Base-by-base conservation (phyloP, 805 yeast genomes). In the Candida lessepsii region DNA sequence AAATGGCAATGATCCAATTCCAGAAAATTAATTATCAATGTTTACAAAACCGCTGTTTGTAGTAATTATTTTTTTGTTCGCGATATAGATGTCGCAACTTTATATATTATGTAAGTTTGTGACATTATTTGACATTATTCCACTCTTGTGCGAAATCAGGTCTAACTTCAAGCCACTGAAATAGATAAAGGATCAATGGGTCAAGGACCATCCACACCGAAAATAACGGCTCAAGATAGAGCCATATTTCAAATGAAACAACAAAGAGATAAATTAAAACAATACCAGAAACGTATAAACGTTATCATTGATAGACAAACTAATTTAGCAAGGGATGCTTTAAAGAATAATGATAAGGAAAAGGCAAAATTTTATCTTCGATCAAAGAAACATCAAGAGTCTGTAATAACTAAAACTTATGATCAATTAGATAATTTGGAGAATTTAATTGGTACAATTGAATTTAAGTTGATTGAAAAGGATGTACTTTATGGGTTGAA, bases 201-300 rank as follows among this genome's bases (percentile, higher is more conserved):
- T 28, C 67, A 65, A 38, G 67, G 61, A 47, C 52, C 69, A 29
- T 54, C 69, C 13, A 68, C 77, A 15, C 72, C 75, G 37, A 81
- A 78, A 54, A 80, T 91, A 14, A 87, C 96, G 5, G 72, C 81
- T 26, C 90, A 89, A 51, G 99, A 93, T 56, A 77, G 71, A 54
- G 96, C 97, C 0, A 76, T 93, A 9, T 71, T 88, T 48, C 93
- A 90, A 55, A 71, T 93, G 50, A 93, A 93, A 58, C 67, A 85
- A 27, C 97, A 95, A 51, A 71, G 96, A 45, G 99, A 93, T 61
- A 83, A 82, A 47, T 71, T 93, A 16, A 77, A 77, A 49, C 86
- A 83, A 58, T 86, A 89, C 48, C 85, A 80, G 52, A 66, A 66
- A 33, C 76, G 78, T 44, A 74, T 90, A 26, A 67, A 69, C 20